Evolutionary conservation across 75 land plant genomes (phyloP).

Genomic region (Sequoia sempervirens): DNA sequence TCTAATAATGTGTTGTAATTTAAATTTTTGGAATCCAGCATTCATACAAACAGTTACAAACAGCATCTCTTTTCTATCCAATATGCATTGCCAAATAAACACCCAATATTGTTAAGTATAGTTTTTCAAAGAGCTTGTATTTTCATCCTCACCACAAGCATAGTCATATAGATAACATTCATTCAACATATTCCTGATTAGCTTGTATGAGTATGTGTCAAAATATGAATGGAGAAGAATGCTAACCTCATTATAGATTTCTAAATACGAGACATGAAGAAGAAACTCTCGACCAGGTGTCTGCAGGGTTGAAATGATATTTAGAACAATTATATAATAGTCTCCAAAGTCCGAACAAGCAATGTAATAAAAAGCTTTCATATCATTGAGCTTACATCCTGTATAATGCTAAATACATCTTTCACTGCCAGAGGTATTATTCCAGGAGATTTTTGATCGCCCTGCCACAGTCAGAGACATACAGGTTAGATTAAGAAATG

Average conservation of each 20-base stretch:
- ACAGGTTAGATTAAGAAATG: not conserved
- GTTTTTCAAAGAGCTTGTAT: constrained; percentile 2
- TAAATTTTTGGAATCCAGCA: not conserved
- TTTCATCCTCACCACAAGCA: not conserved
- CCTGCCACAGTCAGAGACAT: constrained; percentile 18
- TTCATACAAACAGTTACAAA: not conserved
- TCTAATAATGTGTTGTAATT: not conserved
- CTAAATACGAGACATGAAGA: constrained; percentile 54
- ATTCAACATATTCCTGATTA: not conserved
- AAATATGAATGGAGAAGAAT: not conserved
- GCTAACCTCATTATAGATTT: constrained; percentile 56
- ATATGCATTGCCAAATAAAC: not conserved
- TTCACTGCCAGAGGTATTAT: constrained; percentile 53
- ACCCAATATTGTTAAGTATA: not conserved
- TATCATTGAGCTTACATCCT: constrained; percentile 30
- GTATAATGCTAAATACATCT: constrained; percentile 49
- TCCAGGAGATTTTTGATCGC: constrained; percentile 60
- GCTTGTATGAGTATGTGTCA: not conserved
- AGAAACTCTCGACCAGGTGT: constrained; percentile 51
- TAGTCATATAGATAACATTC: not conserved
- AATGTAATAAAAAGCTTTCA: not conserved
- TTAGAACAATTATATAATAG: not conserved
- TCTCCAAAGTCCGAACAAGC: not conserved
- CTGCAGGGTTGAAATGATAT: constrained; percentile 12
- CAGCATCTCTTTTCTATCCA: not conserved